Base-by-base conservation (phyloP, 352 stramenopile species). In the Globisporangium takayamanum region DNA sequence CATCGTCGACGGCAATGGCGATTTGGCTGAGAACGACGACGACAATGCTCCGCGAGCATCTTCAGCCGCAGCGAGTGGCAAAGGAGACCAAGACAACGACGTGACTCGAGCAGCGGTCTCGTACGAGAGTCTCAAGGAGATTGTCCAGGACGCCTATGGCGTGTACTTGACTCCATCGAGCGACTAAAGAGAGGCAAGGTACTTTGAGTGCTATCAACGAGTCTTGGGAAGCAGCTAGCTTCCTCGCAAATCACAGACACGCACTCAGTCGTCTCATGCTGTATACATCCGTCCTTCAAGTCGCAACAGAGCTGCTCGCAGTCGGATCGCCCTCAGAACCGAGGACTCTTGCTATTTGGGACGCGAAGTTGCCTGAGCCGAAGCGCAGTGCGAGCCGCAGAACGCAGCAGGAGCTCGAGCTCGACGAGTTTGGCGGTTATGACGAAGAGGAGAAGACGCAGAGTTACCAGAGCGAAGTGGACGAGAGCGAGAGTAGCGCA, bases 101-200 rank as follows among this genome's bases (percentile, higher is more conserved):
- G 15, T 10, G 26, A 20, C 46, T 53, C 53, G 30, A 44, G 3
- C 15, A 6, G 14, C 20, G 1, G 56, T 51, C 16, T 61, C 65
- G 36, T 89, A 84, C 54, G 59, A 70, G 22, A 69, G 66, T 1
- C 60, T 89, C 10, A 86, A 87, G 42, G 68, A 76, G 57, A 57
- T 72, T 53, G 71, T 87, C 1, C 74, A 89, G 57, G 74, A 77
- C 22, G 69, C 69, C 41, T 87, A 72, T 47, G 71, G 77, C 46
- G 60, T 87, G 42, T 84, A 84, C 60, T 69, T 50, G 37, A 51
- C 20, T 4, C 11, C 16, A n/a, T 28, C 11, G 53, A 45, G 18
- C 41, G 20, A 54, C 33, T 3, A 36, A 16, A 57, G 20, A 25
- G 45, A 50, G 45, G 45, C 45, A 28, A 50, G 30, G 11, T 10